These are phyloP conservation scores for Vanderwaltozyma verrucispora DNA, from an alignment of 805 yeast genomes.

Conservation along the genomic window DNA sequence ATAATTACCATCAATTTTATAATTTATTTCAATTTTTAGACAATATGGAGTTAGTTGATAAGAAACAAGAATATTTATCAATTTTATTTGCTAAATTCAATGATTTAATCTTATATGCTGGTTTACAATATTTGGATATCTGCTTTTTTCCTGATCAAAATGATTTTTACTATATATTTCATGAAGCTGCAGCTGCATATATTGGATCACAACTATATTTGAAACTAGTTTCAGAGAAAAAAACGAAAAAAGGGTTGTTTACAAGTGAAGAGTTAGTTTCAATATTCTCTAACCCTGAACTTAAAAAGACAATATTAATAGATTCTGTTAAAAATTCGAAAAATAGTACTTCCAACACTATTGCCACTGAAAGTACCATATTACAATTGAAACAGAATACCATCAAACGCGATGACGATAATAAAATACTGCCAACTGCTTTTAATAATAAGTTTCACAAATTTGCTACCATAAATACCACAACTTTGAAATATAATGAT, in stretches of 20 bases:
- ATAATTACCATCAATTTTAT: slow-evolving; percentile 4
- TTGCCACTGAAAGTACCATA: too few relatives aligned
- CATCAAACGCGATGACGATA: too few relatives aligned
- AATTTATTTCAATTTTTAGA: slow-evolving; percentile 13
- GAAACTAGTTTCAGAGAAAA: slow-evolving; percentile 13
- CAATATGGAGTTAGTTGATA: slow-evolving; percentile 6
- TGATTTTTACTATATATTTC: slow-evolving; percentile 21
- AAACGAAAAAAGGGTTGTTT: slow-evolving; percentile 7
- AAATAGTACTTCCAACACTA: too few relatives aligned
- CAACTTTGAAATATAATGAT: background rate
- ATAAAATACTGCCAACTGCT: too few relatives aligned
- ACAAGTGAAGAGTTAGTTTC: slow-evolving; percentile 18
- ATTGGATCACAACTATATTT: slow-evolving; percentile 19
- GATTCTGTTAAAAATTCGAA: too few relatives aligned
- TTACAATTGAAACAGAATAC: too few relatives aligned
- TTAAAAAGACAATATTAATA: slow-evolving; percentile 10
- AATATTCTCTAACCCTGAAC: slow-evolving; percentile 21
- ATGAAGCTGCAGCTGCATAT: slow-evolving; percentile 20
- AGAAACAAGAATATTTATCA: slow-evolving; percentile 12
- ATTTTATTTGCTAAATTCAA: slow-evolving; percentile 19
- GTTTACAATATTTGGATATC: slow-evolving; percentile 21
- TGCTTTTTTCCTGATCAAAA: slow-evolving; percentile 9
- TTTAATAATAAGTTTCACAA: background rate
- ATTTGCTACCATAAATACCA: background rate
- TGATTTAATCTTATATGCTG: slow-evolving; percentile 21